Base-by-base conservation (phyloP, 140 eudicot genomes). In the Oenanthe javanica region DNA sequence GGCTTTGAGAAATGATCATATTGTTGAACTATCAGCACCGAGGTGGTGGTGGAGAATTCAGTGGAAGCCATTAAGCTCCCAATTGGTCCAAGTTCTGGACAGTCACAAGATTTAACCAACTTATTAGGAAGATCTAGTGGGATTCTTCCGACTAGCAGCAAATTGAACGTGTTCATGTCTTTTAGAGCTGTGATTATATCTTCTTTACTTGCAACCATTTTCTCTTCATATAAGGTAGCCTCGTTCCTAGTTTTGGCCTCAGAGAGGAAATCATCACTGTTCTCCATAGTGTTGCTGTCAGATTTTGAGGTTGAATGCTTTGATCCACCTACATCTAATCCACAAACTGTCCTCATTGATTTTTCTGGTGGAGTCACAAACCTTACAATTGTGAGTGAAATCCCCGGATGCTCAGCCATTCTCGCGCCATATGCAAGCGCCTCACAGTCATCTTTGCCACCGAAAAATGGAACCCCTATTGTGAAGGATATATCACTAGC, bases 391-490 rank as follows among this genome's bases (percentile, higher is more conserved):
- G 82, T 48, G 36, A 79, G 82, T 27, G 82, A 45, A 6, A 84
- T 86, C 14, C 86, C 90, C 0, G 90, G 85, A 72, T 84, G 90
- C 80, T 86, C 85, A 40, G 87, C 85, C 87, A 86, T 84, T 16
- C 79, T 82, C 3, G 79, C 78, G 0, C 82, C 90, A 67, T 86
- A 86, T 1, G 90, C 82, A 8, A 86, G 87, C 4, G 90, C 90
- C 71, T 86, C 90, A 7, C 81, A 75, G 71, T 86, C 90, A 81
- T 86, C 90, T 10, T 38, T 64, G 0, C 90, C 87, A 0, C 90
- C 87, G 7, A 86, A 86, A 72, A 81, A 86, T 25, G 81, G 78
- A 5, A 72, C 84, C n/a, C 61, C 77, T 38, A 86, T 40, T 15
- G 78, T 78, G 75, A 55, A 86, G 78, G 83, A 83, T 0, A 86